Base-by-base conservation (phyloP, 768 basidiomycete species). In the Galerina sulciceps region DNA sequence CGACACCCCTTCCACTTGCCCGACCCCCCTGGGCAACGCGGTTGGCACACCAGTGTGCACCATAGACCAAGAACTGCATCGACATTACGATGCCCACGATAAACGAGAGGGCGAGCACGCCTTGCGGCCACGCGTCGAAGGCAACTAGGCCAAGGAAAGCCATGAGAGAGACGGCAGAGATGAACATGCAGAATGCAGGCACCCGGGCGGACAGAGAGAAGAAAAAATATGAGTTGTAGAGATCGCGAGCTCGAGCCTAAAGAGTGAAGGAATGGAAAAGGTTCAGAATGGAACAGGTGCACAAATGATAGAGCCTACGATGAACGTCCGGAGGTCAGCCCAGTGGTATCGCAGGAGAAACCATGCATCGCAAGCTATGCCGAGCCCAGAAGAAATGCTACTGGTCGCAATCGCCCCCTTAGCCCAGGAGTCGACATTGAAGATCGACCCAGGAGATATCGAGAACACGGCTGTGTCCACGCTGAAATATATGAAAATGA, bases 191-290 rank as follows among this genome's bases (percentile, higher is more conserved):
- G 6, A 90, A 60, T 0, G 83, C 79, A 0, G 89, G 90, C 11
- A 89, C 73, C 18, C 88, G 81, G 6, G 89, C 78, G 1, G 86
- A 84, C 13, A 91, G 77, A 26, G 85, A 78, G 69, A 91, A 91
- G 75, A 89, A 90, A 56, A 88, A 76, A 69, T 87, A 88, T 10
- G 79, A 79, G 20, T 75, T 77, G 61, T 84, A 87, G 34, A 90
- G 60, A 65, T 89, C 89, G 8, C 65, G 70, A 0, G 89, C 80
- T 22, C 81, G 78, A 4, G 42, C 60, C 82, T 87, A 69, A 18
- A 15, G 26, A 8, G 26, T 31, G 20, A 44, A 18, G 14, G 20
- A 44, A 18, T 14, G 20, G 49, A 48, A 35, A 9, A 49, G n/a
- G 18, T 41, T 22, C 45, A 50, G 23, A 14, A 31, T 45, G 48